Conservation (phyloP, 2,329 filamentous ascomycete genomes). For the Aureobasidium vineae region DNA sequence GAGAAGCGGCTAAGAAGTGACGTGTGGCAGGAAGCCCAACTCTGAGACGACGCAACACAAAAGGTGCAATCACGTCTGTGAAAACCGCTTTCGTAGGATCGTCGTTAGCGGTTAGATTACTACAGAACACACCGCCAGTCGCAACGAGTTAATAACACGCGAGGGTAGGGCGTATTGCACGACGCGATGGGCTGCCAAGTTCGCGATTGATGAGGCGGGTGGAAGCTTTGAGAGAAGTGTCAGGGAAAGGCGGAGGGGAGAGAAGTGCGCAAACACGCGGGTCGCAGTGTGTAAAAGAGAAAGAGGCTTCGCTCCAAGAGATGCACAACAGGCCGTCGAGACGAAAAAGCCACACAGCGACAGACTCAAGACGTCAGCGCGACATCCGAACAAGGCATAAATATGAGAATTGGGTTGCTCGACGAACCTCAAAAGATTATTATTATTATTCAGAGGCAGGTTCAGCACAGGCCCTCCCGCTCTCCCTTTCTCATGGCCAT, state of each 20-base stretch:
- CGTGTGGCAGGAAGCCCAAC: slow-evolving; percentile 18
- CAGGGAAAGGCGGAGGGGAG: slow-evolving; percentile 19
- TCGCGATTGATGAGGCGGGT: slow-evolving; percentile 17
- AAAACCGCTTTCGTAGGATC: too few species aligned
- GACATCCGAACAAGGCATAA: slow-evolving; percentile 22
- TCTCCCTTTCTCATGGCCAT: slow-evolving; percentile 25
- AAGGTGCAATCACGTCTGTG: slow-evolving; percentile 9
- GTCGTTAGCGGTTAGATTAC: not conserved
- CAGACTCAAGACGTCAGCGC: slow-evolving; percentile 25
- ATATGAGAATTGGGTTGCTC: slow-evolving; percentile 15
- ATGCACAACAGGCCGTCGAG: slow-evolving; percentile 6
- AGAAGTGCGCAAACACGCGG: slow-evolving; percentile 22
- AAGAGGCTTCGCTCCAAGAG: slow-evolving; percentile 9
- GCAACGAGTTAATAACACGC: not conserved
- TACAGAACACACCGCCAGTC: slow-evolving; percentile 17
- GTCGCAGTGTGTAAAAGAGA: slow-evolving; percentile 7
- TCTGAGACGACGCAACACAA: slow-evolving; percentile 17
- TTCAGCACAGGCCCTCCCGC: slow-evolving; percentile 25
- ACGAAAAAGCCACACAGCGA: slow-evolving; percentile 19
- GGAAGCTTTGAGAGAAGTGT: slow-evolving; percentile 13
- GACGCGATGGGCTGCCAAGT: slow-evolving; percentile 19
- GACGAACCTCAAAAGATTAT: slow-evolving; percentile 25
- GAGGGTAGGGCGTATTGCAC: slow-evolving; percentile 10
- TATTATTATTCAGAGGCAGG: slow-evolving; percentile 23
- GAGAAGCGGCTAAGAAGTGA: slow-evolving; percentile 7